Evolutionary conservation across 2,329 filamentous ascomycete genomes (phyloP), one percentile per base, ranked within the genome.

Genomic region (Ophiostoma quercus): DNA sequence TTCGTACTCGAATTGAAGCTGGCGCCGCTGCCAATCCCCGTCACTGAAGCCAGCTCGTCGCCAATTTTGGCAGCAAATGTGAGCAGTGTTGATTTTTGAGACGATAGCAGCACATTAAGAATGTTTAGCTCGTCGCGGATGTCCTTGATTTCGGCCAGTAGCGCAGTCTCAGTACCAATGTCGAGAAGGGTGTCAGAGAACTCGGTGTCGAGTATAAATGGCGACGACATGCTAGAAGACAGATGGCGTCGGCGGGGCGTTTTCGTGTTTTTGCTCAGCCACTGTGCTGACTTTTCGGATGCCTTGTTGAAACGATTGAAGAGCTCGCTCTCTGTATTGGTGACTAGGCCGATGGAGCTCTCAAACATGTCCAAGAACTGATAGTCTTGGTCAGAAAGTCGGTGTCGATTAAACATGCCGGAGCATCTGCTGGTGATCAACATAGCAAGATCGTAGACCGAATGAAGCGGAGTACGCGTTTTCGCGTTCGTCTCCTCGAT

Each of bases 361-460:
- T 89, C 87, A 71, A 90, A 90, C 84, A 90, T 90, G 72, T 90
- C 87, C 0, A 90, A 75, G 68, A 90, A 89, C 71, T 88, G 85
- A 67, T 86, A 88, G 39, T 87, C 82, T 70, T 87, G 85, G 72
- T 88, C 83, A 29, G 83, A 83, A 67, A 85, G 79, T 3, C 83
- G 82, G 71, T 87, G 84, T 7, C 85, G 81, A 74, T 88, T 86
- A 73, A 89, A 90, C 43, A 86, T 82, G 4, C 85, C 86, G 8
- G 82, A 84, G 76, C 87, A 87, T 60, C 87, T 81, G 71, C 82
- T 82, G 1, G 86, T 86, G 71, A 90, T 88, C 9, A 88, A 80
- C 74, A 85, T 84, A 0, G 87, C 86, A 16, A 90, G 79, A 70
- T 90, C 87, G 73, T 88, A 87, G 1, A 88, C 85, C 2, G 83